phyloP scores from a whole-genome alignment of 2,329 filamentous ascomycete species.

The Hirsutella thompsonii region DNA sequence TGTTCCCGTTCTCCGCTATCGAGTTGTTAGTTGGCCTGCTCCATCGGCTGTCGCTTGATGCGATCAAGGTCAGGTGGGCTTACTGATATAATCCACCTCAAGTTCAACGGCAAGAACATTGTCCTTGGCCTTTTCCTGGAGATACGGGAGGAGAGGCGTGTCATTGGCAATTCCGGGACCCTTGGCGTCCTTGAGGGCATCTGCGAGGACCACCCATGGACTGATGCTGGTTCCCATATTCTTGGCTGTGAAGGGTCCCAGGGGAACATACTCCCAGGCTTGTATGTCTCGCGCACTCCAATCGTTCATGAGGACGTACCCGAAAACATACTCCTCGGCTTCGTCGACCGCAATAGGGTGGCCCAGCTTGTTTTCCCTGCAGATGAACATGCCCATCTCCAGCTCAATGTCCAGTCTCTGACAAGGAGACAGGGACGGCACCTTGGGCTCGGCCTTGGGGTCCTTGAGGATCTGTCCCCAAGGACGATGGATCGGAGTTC shows the following conservation, averaged over 20 bases:
- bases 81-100: conserved; percentile 25
- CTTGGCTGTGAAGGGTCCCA: conserved; percentile 52
- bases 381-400: conserved; percentile 65
- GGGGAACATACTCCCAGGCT: conserved; percentile 44
- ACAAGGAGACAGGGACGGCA: conserved; percentile 45
- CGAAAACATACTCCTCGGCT: conserved; percentile 62
- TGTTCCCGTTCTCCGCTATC: conserved; percentile 17
- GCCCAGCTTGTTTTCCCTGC: conserved; percentile 53
- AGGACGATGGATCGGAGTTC: conserved; percentile 58
- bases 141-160: conserved; percentile 21
- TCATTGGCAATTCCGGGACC: conserved; percentile 17
- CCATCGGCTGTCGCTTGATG: background rate
- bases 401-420: conserved; percentile 62
- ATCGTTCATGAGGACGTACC: conserved; percentile 52
- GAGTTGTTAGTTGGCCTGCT: background rate
- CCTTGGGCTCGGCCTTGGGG: conserved; percentile 36
- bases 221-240: conserved; percentile 47
- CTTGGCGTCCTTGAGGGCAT: conserved; percentile 32
- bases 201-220: conserved; percentile 48
- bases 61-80: conserved; percentile 6
- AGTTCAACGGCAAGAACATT: conserved; percentile 23
- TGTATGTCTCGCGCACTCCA: conserved; percentile 54
- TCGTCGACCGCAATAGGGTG: conserved; percentile 49
- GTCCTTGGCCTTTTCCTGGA: conserved; percentile 40
- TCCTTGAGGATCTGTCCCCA: conserved; percentile 55